These are phyloP conservation scores for Geranium brycei DNA, from an alignment of 345 rosid genomes.

Conservation along the genomic window DNA sequence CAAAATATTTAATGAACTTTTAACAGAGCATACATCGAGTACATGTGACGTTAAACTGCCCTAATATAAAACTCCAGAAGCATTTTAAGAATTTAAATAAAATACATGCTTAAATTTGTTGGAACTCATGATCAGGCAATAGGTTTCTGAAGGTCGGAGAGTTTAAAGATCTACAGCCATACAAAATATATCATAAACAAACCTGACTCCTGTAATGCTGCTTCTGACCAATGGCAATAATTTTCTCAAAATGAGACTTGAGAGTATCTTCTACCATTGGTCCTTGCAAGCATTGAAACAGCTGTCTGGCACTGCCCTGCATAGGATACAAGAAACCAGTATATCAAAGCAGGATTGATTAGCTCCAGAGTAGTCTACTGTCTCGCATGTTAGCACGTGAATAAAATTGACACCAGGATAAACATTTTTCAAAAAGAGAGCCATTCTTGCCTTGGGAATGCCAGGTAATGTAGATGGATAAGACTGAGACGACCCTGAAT, in stretches of 20 bases:
- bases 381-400: slow-evolving; percentile 7
- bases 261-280: slow-evolving; percentile 93
- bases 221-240: slow-evolving; percentile 69
- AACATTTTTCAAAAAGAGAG: slow-evolving; percentile 1
- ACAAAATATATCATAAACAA: slow-evolving; percentile 8
- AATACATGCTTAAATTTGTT: no score
- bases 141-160: no score
- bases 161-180: neutral
- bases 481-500: slow-evolving; percentile 93
- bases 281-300: slow-evolving; percentile 92
- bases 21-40: neutral
- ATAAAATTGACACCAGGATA: neutral
- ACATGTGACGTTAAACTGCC: neutral
- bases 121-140: no score
- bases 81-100: neutral
- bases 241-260: slow-evolving; percentile 93
- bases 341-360: slow-evolving; percentile 7
- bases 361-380: slow-evolving; percentile 3
- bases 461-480: slow-evolving; percentile 99
- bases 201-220: slow-evolving; percentile 65
- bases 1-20: no score
- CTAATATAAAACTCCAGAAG: neutral
- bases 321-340: slow-evolving; percentile 16
- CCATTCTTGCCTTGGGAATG: slow-evolving; percentile 70
- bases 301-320: slow-evolving; percentile 98